Evolutionary conservation across 2,329 filamentous ascomycete genomes (phyloP), one percentile per base, ranked within the genome.

Genomic region (Geoglossum cookeanum): DNA sequence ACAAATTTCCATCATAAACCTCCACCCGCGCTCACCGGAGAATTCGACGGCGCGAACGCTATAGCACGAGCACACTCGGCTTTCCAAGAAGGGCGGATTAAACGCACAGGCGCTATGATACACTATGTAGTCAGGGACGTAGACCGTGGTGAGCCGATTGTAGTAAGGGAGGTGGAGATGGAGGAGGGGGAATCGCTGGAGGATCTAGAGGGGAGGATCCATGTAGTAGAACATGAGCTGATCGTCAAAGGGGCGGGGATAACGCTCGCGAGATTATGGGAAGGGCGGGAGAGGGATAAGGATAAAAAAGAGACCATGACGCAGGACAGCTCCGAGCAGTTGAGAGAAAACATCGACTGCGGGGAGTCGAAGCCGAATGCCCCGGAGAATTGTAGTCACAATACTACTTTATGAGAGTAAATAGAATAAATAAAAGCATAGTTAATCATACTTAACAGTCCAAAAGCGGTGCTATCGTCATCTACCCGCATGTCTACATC

Each of bases 71-170:
- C 89, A 2, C 88, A 81, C 69, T 75, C 79, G 52, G 87, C 87
- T 58, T 89, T 85, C 66, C 69, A 81, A 66, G 78, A 77, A 61
- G 77, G 87, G 8, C 78, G 82, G 64, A 76, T 85, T 62, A 77
- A 77, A 61, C 77, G 76, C 61, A 89, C 80, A 0, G 89, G 90
- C 0, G 83, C 94, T 57, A 95, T 94, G 90, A 81, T 88, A 15
- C 89, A 95, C 71, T 84, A 90, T 69, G 88, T 94, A 52, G 82
- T 86, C 60, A 74, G 72, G 7, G 80, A 91, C 67, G 87, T 95
- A 57, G 89, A 95, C 71, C 78, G 84, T 65, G 89, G 89, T 1
- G 74, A 78, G 61, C 83, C 86, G 8, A 84, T 94, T 63, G 65
- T 90, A 60, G 77, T 83, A 1, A 69, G 75, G 61, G 83, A 90